A percentile compares a stretch with the other conserved stretches of the same genome.
phyloP scores from a whole-genome alignment of 148 eudicot genomes.

The Salicornia ramosissima region DNA sequence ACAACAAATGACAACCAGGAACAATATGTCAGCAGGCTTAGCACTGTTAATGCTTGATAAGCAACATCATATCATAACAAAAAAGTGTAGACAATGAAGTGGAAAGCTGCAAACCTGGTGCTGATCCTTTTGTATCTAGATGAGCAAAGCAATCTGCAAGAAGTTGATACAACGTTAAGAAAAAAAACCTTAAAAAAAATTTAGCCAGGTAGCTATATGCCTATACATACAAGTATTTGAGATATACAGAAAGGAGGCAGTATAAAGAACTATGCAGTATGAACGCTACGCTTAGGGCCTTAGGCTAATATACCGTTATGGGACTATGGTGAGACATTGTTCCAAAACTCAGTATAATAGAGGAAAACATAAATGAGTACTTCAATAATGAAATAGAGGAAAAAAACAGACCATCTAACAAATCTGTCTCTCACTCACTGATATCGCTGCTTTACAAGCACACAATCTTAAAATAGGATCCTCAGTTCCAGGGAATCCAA shows the following conservation, averaged over 20 bases:
- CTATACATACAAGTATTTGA: background rate
- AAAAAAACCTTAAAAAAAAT: background rate
- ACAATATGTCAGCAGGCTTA: background rate
- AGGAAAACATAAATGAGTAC: background rate
- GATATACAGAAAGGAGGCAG: background rate
- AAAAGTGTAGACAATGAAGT: background rate
- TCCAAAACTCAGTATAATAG: background rate
- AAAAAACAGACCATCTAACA: background rate
- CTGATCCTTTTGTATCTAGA: slow-evolving; percentile 38
- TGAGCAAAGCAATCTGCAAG: slow-evolving; percentile 84
- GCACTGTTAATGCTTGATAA: background rate
- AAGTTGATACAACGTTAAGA: slow-evolving; percentile 23
- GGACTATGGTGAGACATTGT: background rate
- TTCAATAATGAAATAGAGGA: background rate
- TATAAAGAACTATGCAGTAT: background rate
- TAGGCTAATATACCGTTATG: no score
- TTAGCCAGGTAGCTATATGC: background rate
- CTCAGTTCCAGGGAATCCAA: background rate
- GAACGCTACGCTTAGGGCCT: background rate
- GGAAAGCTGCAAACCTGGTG: slow-evolving; percentile 40
- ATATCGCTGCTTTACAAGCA: background rate
- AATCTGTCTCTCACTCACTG: background rate
- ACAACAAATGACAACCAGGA: slow-evolving; percentile 5
- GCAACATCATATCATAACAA: background rate
- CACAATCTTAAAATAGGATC: background rate